These are phyloP conservation scores for Fusarium sp. DNA, from an alignment of 2,329 filamentous ascomycete species.

Conservation along the genomic window DNA sequence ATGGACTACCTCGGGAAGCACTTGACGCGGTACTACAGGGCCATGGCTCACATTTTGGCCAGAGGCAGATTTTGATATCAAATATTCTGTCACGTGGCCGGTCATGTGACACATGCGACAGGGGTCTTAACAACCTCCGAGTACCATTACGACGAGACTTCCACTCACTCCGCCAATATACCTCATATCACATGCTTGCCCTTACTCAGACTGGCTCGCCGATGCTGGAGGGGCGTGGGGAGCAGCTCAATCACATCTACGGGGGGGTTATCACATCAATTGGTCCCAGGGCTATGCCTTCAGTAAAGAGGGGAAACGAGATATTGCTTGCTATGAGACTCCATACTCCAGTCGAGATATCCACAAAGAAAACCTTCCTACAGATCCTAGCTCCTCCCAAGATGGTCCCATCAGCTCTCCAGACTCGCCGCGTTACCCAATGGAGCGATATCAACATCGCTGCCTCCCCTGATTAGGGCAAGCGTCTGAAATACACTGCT, in stretches of 20 bases:
- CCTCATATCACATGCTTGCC: slow-evolving; percentile 37
- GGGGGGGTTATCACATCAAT: slow-evolving; percentile 44
- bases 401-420: slow-evolving; percentile 31
- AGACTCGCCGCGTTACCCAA: slow-evolving; percentile 42
- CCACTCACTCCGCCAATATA: slow-evolving; percentile 26
- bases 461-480: slow-evolving; percentile 49
- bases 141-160: slow-evolving; percentile 6
- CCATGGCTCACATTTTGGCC: neutral
- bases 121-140: slow-evolving; percentile 34
- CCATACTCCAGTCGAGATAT: slow-evolving; percentile 36
- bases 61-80: neutral
- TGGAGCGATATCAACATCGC: slow-evolving; percentile 44
- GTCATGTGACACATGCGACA: slow-evolving; percentile 32
- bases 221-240: slow-evolving; percentile 35
- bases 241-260: slow-evolving; percentile 38
- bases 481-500: slow-evolving; percentile 44
- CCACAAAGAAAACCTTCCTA: slow-evolving; percentile 36
- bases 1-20: no score
- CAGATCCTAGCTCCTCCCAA: slow-evolving; percentile 33
- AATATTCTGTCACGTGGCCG: slow-evolving; percentile 8
- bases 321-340: slow-evolving; percentile 43
- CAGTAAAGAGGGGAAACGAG: slow-evolving; percentile 34
- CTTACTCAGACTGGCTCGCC: slow-evolving; percentile 16
- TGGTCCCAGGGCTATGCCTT: slow-evolving; percentile 17
- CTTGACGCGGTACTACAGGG: neutral